Conservation (phyloP, 1,284 basidiomycete genomes). For the Leucocoprinus gongylophorus region DNA sequence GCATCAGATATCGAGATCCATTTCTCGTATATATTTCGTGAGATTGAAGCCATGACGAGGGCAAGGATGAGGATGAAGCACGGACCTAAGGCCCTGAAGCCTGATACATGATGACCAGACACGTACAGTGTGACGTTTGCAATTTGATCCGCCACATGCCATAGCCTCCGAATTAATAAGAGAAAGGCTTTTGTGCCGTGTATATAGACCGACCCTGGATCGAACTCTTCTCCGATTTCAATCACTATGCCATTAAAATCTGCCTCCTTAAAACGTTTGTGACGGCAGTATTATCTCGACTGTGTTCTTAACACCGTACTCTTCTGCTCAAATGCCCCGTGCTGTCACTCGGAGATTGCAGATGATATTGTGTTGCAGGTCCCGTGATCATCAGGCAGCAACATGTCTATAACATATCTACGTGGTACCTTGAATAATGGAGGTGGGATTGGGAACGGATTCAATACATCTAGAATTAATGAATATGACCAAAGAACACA, state of each 20-base stretch:
- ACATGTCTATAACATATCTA: too few relatives aligned
- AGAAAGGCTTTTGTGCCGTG: not conserved
- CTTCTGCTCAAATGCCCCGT: not conserved
- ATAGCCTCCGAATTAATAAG: not conserved
- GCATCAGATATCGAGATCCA: conserved; percentile 54
- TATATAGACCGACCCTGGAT: conserved; percentile 2
- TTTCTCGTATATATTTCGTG: conserved; percentile 36
- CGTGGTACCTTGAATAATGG: too few relatives aligned
- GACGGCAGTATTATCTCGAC: too few relatives aligned
- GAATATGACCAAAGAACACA: too few relatives aligned
- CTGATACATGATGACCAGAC: conserved; percentile 5
- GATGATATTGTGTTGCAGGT: not conserved
- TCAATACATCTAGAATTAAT: too few relatives aligned
- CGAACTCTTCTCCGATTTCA: not conserved
- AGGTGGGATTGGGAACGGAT: too few relatives aligned
- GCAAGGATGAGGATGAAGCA: not conserved
- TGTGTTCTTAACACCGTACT: conserved; percentile 1
- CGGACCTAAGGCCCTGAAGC: not conserved
- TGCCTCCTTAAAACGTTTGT: not conserved
- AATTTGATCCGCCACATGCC: conserved; percentile 2
- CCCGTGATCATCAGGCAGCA: not conserved
- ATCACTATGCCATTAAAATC: conserved; percentile 1
- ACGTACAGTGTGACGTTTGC: conserved; percentile 11
- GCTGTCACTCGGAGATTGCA: not conserved
- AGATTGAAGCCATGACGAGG: conserved; percentile 8